Conservation (phyloP, 805 yeast genomes). For the Candida maesae region DNA sequence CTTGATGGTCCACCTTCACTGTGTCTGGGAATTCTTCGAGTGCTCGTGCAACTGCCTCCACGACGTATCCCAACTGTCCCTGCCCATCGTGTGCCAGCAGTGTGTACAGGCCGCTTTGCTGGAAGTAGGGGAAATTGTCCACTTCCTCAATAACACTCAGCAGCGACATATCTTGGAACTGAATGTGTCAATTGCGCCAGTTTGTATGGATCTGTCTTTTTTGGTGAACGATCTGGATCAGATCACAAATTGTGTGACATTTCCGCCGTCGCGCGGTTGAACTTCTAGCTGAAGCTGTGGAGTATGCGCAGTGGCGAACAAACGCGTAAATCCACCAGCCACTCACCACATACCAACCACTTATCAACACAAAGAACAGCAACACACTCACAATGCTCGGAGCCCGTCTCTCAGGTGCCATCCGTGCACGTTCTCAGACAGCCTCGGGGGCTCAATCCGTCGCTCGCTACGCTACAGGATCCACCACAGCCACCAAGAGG, state of each 20-base stretch:
- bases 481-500: not conserved
- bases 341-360: no score
- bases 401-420: not conserved
- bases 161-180: no score
- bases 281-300: no score
- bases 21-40: slow-evolving; percentile 7
- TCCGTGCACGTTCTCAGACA: not conserved
- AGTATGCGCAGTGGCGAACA: no score
- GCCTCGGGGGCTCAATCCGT: not conserved
- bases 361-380: no score
- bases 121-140: slow-evolving; percentile 26
- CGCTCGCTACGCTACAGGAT: slow-evolving; percentile 1
- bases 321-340: no score
- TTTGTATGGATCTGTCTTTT: no score
- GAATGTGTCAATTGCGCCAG: no score
- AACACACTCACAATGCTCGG: not conserved
- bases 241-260: no score
- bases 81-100: slow-evolving; percentile 19
- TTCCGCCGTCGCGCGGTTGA: no score
- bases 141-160: slow-evolving; percentile 18
- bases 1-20: slow-evolving; percentile 25
- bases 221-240: no score
- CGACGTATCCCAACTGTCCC: slow-evolving; percentile 14
- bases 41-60: slow-evolving; percentile 12
- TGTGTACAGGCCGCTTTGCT: slow-evolving; percentile 1